Base-by-base conservation (phyloP, 2,329 filamentous ascomycete genomes). In the Tetracladium maxilliforme region DNA sequence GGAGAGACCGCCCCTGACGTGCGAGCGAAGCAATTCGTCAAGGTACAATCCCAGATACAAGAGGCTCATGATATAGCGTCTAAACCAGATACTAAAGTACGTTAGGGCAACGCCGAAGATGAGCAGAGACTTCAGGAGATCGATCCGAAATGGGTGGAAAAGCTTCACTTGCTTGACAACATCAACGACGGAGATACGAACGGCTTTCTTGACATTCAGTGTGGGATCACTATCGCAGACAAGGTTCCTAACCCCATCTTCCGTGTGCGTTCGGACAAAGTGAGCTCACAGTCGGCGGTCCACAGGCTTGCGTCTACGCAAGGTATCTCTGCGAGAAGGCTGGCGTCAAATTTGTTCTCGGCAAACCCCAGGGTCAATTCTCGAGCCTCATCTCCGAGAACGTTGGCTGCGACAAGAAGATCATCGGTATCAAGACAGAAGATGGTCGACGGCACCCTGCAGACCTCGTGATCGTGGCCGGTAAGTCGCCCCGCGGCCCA, bases 331-430 rank as follows among this genome's bases (percentile, higher is more conserved):
- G 35, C 21, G 26, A 30, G 11, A 29, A 30, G 14, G 28, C 32
- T 3, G 44, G 44, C 10, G 42, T 45, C 4, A 41, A 40, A 22
- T 39, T 47, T 20, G 26, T 46, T 13, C 27, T 39, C 1, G 38
- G 36, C 3, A 27, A 32, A 7, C 28, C 28, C 13, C 30, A 35
- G n/a, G 42, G 43, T 13, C 33, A 34, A 19, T 24, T 35, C 18
- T 16, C 10, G 9, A 12, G 14, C n/a, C 28, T 30, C n/a, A 22
- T 35, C 9, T 24, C 19, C 6, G 18, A 29, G 9, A 8, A 15
- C 4, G 14, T 12, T 5, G 30, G 27, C 19, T 17, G 9, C 6
- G 12, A 33, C 11, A 40, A 36, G 25, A 28, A 33, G 10, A 30
- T 41, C 3, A 31, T 20, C 9, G 45, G 45, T 4, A 39, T 48